Conservation (phyloP, 108 stramenopile species). For the Parmales sp. region DNA sequence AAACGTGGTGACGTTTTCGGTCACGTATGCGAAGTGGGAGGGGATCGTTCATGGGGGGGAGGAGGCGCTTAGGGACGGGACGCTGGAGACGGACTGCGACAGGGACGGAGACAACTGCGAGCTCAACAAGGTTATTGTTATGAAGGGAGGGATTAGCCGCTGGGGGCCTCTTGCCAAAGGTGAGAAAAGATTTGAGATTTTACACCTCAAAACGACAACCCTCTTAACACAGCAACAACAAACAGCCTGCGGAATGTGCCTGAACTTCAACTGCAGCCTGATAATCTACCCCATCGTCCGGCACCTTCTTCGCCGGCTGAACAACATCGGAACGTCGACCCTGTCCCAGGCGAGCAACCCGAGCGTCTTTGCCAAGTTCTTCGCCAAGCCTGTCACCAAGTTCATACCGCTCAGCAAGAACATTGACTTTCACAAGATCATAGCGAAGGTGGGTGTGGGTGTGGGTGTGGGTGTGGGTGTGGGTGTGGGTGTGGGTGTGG, state of each 20-base stretch:
- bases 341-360: not conserved
- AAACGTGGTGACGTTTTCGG: conserved; percentile 11
- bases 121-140: not conserved
- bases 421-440: conserved; percentile 33
- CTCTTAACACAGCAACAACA: no score
- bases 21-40: conserved; percentile 11
- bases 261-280: conserved; percentile 28
- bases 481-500: no score
- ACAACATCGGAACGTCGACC: conserved; percentile 8
- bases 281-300: conserved; percentile 20
- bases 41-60: conserved; percentile 3
- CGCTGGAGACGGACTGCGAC: conserved; percentile 11
- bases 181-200: no score
- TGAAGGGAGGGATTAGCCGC: not conserved
- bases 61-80: conserved; percentile 8
- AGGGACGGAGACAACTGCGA: not conserved
- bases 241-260: conserved; percentile 17
- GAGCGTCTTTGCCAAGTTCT: conserved; percentile 5
- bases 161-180: conserved; percentile 27
- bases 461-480: no score
- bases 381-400: conserved; percentile 17
- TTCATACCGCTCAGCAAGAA: conserved; percentile 28
- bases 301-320: conserved; percentile 13
- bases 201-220: no score
- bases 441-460: no score